Evolutionary conservation across 2,329 filamentous ascomycete species (phyloP), one percentile per base, ranked within the genome.

Genomic region (Exophiala sp.): DNA sequence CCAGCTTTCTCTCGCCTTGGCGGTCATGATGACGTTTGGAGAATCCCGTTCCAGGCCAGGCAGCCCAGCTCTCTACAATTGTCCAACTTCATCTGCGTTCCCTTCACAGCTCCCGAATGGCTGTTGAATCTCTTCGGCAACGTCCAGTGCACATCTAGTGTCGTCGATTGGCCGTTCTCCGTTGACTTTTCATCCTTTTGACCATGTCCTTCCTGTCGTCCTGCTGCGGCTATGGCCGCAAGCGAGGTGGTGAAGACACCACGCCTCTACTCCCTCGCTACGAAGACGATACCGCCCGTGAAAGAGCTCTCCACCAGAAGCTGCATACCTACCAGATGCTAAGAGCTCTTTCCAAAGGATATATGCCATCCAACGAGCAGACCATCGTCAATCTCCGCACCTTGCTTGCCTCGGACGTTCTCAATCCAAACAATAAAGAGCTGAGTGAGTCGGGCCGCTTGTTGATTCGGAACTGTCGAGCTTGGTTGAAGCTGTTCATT

Each of bases 251-350:
- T 50, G 86, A 37, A 19, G 34, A 91, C 64, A 83, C 81, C 45
- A 75, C 89, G 63, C 89, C 89, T 55, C 76, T 95, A 49, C 81
- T 95, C 42, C 86, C 89, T 50, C 83, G 82, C 62, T 93, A 93
- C 74, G 75, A 82, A 62, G 85, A 94, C 67, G 87, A 93, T 62
- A 95, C 90, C 1, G 71, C 75, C 24, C 72, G 90, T 46, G 87
- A 95, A 75, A 77, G 82, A 41, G 76, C 82, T 61, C 77, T 95
- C 51, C 87, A 91, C 63, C 82, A 91, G 67, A 96, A 61, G 46
- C 78, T 97, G 53, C 91, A 95, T 70, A 84, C 84, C 21, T 96
- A 95, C 65, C 88, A 95, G 73, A 95, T 95, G 85, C 66, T 89
- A 22, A 80, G 86, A 46, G 91, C 91, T 47, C 67, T 96, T 8